These are phyloP conservation scores for Talaromyces sp. DNA, from an alignment of 2,329 filamentous ascomycete genomes.

Conservation along the genomic window DNA sequence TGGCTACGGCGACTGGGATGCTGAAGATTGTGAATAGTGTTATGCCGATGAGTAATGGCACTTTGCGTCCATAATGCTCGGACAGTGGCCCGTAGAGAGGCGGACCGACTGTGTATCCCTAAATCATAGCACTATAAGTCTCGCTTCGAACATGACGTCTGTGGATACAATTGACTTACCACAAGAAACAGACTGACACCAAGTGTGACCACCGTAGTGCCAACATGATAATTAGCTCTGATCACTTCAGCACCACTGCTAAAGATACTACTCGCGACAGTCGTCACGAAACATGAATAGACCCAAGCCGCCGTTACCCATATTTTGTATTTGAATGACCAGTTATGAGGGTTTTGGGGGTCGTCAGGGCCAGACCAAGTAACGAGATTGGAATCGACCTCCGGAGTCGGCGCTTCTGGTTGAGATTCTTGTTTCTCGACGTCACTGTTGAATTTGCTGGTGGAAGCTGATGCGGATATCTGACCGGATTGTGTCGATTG, in stretches of 20 bases:
- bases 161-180: neutral
- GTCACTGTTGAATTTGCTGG: neutral
- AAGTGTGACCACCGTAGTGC: conserved; percentile 43
- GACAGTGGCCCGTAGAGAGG: conserved; percentile 53
- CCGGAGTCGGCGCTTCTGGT: conserved; percentile 53
- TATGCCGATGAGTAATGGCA: conserved; percentile 55
- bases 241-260: conserved; percentile 62
- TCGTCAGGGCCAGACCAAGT: conserved; percentile 50
- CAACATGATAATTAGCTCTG: conserved; percentile 50
- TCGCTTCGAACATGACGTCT: neutral
- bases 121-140: neutral
- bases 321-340: conserved; percentile 60
- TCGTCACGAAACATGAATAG: conserved; percentile 8
- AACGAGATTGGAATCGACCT: neutral
- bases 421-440: conserved; percentile 40
- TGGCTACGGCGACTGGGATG: conserved; percentile 53
- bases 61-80: conserved; percentile 50
- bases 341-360: conserved; percentile 49
- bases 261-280: conserved; percentile 65
- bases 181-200: neutral
- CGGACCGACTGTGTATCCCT: conserved; percentile 55
- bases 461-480: neutral
- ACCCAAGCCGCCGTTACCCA: conserved; percentile 31
- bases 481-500: neutral
- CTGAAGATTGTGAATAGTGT: conserved; percentile 56